Conservation (phyloP, 139 green algal species). For the Trebouxia sp. region DNA sequence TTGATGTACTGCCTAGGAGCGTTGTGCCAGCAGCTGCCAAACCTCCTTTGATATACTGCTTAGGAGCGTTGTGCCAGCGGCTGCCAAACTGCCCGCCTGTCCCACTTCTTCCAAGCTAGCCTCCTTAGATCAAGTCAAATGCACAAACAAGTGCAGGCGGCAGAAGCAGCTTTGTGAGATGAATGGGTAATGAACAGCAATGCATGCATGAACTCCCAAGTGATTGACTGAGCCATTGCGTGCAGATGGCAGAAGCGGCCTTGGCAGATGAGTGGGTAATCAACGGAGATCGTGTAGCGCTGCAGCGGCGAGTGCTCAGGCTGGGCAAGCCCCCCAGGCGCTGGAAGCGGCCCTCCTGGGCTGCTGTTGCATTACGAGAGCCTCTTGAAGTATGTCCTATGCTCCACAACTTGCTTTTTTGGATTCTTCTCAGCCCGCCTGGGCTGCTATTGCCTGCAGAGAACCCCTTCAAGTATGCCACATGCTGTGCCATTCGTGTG, state of each 20-base stretch:
- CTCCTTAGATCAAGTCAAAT: no score
- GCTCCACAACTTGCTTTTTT: background rate
- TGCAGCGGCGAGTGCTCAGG: conserved; percentile 78
- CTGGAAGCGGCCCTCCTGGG: conserved; percentile 75
- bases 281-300: conserved; percentile 60
- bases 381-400: conserved; percentile 54
- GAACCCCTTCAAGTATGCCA: conserved; percentile 53
- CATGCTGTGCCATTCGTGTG: no score
- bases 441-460: conserved; percentile 43
- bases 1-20: no score
- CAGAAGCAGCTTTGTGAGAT: no score
- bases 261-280: conserved; percentile 75
- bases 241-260: conserved; percentile 63
- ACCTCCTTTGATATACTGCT: no score
- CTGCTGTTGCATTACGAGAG: conserved; percentile 44
- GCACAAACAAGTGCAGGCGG: no score
- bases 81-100: no score
- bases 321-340: conserved; percentile 79
- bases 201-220: background rate
- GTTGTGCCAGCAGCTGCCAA: no score
- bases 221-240: background rate
- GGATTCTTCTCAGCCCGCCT: conserved; percentile 66
- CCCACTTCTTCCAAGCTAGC: no score
- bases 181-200: no score
- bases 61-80: no score